phyloP scores from a whole-genome alignment of 257 asterid species.

The Capsicum chinense region DNA sequence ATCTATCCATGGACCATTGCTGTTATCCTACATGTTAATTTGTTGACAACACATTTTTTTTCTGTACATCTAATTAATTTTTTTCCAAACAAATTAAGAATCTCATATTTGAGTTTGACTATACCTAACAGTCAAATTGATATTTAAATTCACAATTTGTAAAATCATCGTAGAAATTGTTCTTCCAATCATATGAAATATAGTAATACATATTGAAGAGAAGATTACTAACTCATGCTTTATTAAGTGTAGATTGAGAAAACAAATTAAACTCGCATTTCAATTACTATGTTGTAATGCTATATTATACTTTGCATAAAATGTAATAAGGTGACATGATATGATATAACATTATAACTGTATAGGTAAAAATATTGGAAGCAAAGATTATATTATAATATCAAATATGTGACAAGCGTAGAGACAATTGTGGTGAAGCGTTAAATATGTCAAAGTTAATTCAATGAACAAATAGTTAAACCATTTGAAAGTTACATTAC shows the following conservation, averaged over 20 bases:
- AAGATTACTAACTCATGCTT: neutral
- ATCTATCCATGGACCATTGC: neutral
- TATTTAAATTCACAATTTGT: neutral
- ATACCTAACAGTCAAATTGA: neutral
- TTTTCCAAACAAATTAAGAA: neutral
- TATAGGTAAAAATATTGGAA: neutral
- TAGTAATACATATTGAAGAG: neutral
- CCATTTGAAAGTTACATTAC: no score
- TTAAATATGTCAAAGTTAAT: no score
- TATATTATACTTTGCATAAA: neutral
- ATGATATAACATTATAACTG: no score
- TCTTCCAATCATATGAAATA: conserved; percentile 9
- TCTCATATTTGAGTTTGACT: neutral
- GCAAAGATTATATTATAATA: neutral
- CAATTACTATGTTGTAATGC: neutral
- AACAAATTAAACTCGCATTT: neutral
- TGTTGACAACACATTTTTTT: neutral
- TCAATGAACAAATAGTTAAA: no score
- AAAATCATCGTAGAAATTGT: neutral
- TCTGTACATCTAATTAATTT: neutral
- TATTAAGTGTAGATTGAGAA: neutral
- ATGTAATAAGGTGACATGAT: neutral
- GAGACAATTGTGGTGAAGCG: no score
- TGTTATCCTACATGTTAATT: neutral
- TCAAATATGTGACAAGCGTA: no score